phyloP scores from a whole-genome alignment of 495 filamentous ascomycete genomes.

The Endocarpon pusillum region DNA sequence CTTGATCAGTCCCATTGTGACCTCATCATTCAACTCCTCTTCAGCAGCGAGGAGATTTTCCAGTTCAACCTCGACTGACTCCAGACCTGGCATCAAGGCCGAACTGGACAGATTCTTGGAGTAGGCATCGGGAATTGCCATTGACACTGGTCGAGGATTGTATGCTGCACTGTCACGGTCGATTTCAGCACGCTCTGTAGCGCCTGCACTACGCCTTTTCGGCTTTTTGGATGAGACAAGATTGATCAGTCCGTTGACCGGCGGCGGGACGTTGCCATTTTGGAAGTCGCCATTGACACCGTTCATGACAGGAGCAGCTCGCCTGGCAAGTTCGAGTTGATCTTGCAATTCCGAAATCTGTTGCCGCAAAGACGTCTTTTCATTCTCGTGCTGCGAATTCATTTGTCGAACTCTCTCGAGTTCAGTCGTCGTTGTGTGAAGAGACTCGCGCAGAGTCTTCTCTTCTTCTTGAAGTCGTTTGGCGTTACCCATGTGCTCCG shows the following conservation, averaged over 20 bases:
- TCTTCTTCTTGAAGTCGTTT: constrained; percentile 91
- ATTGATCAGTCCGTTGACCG: constrained; percentile 74
- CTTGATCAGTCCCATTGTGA: constrained; percentile 84
- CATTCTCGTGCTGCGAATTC: constrained; percentile 55
- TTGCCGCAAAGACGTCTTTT: constrained; percentile 67
- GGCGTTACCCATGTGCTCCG: constrained; percentile 71
- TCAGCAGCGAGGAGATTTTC: constrained; percentile 89
- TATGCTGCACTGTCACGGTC: constrained; percentile 82
- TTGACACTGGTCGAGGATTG: constrained; percentile 88
- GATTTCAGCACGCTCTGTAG: constrained; percentile 54
- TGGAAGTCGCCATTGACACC: constrained; percentile 49
- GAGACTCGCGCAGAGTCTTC: constrained; percentile 57
- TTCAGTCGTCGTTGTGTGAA: constrained; percentile 59
- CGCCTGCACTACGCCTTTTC: constrained; percentile 83
- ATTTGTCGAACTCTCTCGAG: constrained; percentile 55
- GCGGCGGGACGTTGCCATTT: constrained; percentile 43
- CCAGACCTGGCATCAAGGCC: constrained; percentile 57
- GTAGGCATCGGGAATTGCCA: constrained; percentile 56
- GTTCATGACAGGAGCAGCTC: constrained; percentile 35
- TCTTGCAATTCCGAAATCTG: constrained; percentile 85
- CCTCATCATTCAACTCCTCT: constrained; percentile 87
- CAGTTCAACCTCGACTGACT: constrained; percentile 84
- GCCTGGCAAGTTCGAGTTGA: constrained; percentile 73
- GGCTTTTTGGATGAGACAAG: constrained; percentile 94
- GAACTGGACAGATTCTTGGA: constrained; percentile 46